Evolutionary conservation across 495 filamentous ascomycete species (phyloP).

Genomic region (Lineolata rhizophorae): DNA sequence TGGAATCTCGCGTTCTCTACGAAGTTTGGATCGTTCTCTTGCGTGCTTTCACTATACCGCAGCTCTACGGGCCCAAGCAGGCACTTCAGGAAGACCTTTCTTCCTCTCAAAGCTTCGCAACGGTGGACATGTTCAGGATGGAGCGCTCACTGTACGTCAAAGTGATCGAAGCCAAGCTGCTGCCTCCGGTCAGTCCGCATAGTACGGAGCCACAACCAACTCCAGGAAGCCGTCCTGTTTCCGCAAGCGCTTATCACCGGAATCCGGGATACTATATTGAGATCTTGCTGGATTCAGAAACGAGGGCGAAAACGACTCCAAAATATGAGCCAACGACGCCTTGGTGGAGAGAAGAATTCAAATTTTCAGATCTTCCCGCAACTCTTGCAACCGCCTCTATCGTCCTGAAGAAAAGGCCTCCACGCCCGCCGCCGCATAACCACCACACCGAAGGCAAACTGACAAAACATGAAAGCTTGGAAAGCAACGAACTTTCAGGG

Average conservation of each 20-base stretch:
- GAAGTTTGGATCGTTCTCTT: constrained; percentile 95
- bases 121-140: constrained; percentile 40
- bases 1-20: constrained; percentile 73
- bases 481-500: not conserved
- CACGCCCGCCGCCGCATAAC: constrained; percentile 1
- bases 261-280: constrained; percentile 52
- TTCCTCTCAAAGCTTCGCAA: constrained; percentile 10
- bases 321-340: constrained; percentile 65
- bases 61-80: constrained; percentile 51
- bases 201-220: constrained; percentile 4
- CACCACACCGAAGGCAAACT: not conserved
- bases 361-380: constrained; percentile 66
- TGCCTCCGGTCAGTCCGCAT: constrained; percentile 13
- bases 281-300: constrained; percentile 76
- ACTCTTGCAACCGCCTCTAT: constrained; percentile 61
- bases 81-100: constrained; percentile 16
- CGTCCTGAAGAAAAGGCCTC: constrained; percentile 51
- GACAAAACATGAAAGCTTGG: not conserved
- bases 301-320: constrained; percentile 64
- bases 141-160: constrained; percentile 36
- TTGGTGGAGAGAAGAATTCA: constrained; percentile 88
- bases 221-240: too few species aligned
- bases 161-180: constrained; percentile 38
- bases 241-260: not conserved
- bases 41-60: constrained; percentile 80